Evolutionary conservation across 192 early-diverging fungal genomes (phyloP).

Genomic region (Umbelopsis sp.): DNA sequence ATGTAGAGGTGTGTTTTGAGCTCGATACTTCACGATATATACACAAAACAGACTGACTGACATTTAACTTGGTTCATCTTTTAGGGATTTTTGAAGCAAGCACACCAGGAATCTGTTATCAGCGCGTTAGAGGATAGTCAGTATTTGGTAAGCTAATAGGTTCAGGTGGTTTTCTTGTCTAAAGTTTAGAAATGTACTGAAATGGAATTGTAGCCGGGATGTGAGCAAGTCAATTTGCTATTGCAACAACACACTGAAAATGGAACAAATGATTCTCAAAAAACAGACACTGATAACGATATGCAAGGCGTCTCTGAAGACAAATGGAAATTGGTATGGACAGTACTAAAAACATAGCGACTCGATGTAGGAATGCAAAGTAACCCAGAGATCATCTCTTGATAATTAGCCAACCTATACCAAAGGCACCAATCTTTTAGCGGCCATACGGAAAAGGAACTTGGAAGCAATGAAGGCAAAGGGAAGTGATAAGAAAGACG

Average conservation of each 20-base stretch:
- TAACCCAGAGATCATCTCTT: too few species aligned
- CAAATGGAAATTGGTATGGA: constrained; percentile 6
- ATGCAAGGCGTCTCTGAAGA: constrained; percentile 2
- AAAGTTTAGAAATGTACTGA: neutral
- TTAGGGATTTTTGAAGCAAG: constrained; percentile 65
- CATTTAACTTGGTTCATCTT: neutral
- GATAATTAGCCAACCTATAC: neutral
- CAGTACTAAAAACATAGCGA: too few species aligned
- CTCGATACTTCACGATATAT: neutral
- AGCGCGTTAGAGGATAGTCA: constrained; percentile 73
- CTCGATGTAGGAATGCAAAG: too few species aligned
- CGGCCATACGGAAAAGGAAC: constrained; percentile 7
- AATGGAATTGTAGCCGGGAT: neutral
- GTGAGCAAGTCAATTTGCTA: constrained; percentile 10
- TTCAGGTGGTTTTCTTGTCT: neutral
- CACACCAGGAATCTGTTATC: constrained; percentile 78
- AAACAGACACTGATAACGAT: constrained; percentile 66
- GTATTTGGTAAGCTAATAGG: constrained; percentile 33
- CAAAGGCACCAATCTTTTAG: constrained; percentile 3
- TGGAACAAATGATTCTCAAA: constrained; percentile 65
- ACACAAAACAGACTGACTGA: neutral
- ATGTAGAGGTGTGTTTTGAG: constrained; percentile 60
- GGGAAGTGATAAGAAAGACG: neutral
- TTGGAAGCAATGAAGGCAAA: neutral
- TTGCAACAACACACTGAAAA: constrained; percentile 61